These are phyloP conservation scores for Cyclotella baltica DNA, from an alignment of 108 stramenopile genomes.

Conservation along the genomic window DNA sequence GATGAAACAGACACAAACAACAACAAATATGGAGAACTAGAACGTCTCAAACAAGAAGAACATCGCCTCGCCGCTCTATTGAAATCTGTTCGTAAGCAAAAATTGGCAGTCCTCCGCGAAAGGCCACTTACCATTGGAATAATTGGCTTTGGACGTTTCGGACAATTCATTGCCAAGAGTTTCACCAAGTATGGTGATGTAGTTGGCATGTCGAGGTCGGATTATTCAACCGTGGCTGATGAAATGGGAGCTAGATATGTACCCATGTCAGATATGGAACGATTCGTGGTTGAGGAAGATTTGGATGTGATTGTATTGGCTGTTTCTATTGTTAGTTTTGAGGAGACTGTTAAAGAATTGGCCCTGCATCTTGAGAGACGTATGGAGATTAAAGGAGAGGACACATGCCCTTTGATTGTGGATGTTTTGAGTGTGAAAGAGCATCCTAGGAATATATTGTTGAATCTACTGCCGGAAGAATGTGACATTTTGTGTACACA, in stretches of 20 bases:
- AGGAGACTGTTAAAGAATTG: constrained; percentile 65
- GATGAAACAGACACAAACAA: too few species aligned
- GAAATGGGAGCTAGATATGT: constrained; percentile 62
- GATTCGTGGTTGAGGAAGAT: constrained; percentile 60
- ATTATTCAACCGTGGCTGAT: constrained; percentile 63
- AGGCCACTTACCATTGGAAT: constrained; percentile 92
- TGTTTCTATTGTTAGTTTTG: constrained; percentile 96
- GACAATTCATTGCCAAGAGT: constrained; percentile 89
- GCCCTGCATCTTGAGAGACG: constrained; percentile 41
- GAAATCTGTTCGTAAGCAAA: constrained; percentile 46
- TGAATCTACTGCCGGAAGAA: constrained; percentile 83
- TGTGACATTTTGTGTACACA: constrained; percentile 97
- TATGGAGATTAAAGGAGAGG: constrained; percentile 46
- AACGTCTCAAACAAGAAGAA: constrained; percentile 23
- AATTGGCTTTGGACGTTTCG: constrained; percentile 95
- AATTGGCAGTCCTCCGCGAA: constrained; percentile 54
- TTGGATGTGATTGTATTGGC: constrained; percentile 92
- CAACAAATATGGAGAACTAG: constrained; percentile 21
- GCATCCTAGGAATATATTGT: constrained; percentile 88
- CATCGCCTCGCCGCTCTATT: constrained; percentile 30
- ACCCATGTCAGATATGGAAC: constrained; percentile 61
- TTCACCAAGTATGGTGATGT: constrained; percentile 62
- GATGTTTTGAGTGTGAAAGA: constrained; percentile 98
- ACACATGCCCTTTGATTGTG: constrained; percentile 88
- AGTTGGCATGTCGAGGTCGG: constrained; percentile 56